Percentiles rank a stretch among this genome's conserved stretches.
Evolutionary conservation across 805 yeast genomes (phyloP).

Genomic region (Yamadazyma olivae): DNA sequence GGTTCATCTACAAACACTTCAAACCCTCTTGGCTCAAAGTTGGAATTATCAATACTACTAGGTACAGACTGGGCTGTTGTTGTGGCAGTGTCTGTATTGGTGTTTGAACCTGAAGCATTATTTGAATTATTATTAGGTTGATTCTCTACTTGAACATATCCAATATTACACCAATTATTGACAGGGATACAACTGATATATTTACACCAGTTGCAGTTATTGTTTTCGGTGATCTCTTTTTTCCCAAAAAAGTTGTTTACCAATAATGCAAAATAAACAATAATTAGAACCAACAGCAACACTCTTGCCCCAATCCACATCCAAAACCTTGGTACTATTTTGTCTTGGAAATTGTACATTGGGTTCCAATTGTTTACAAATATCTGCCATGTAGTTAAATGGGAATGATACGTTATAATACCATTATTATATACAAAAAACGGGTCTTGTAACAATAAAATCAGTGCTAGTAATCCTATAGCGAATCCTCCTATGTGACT

Average conservation of each 20-base stretch:
- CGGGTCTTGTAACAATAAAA: slow-evolving; percentile 56
- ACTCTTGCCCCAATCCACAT: slow-evolving; percentile 53
- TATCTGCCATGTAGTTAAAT: slow-evolving; percentile 27
- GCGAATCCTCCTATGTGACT: slow-evolving; percentile 75
- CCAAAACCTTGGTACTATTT: slow-evolving; percentile 37
- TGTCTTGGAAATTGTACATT: slow-evolving; percentile 27
- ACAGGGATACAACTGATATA: slow-evolving; percentile 70
- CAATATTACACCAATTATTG: slow-evolving; percentile 64
- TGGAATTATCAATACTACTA: slow-evolving; percentile 17
- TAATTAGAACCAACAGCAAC: slow-evolving; percentile 40
- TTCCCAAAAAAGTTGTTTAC: slow-evolving; percentile 42
- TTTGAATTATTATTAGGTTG: not conserved
- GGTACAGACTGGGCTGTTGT: slow-evolving; percentile 14
- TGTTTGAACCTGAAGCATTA: not conserved
- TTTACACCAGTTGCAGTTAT: slow-evolving; percentile 68
- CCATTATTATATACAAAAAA: slow-evolving; percentile 41
- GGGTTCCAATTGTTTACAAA: slow-evolving; percentile 41
- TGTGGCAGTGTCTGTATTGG: slow-evolving; percentile 9
- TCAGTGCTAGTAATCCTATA: slow-evolving; percentile 51
- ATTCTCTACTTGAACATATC: slow-evolving; percentile 29
- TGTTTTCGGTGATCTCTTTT: slow-evolving; percentile 37
- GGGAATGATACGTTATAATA: slow-evolving; percentile 31
- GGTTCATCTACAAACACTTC: not conserved
- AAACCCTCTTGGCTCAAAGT: slow-evolving; percentile 2
- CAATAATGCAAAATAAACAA: slow-evolving; percentile 50